Evolutionary conservation across 2,329 filamentous ascomycete genomes (phyloP).

Genomic region (Colletotrichum euphorbiae): DNA sequence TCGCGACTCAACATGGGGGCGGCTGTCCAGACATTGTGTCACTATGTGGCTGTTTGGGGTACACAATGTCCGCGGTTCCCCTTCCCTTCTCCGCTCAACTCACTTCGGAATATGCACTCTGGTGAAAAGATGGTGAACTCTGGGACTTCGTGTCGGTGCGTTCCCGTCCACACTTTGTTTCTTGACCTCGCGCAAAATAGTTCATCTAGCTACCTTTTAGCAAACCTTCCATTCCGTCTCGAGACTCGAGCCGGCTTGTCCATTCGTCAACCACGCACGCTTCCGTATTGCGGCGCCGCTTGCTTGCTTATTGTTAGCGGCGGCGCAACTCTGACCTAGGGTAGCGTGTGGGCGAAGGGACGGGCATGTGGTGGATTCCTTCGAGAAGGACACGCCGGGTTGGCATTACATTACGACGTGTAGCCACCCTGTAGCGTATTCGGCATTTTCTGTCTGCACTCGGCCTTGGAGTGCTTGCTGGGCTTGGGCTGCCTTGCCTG

Average conservation of each 20-base stretch:
- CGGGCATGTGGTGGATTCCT: conserved; percentile 13
- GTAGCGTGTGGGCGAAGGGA: neutral
- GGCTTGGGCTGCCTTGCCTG: neutral
- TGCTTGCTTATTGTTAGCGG: neutral
- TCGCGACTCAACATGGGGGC: too few relatives aligned
- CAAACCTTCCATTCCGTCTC: conserved; percentile 22
- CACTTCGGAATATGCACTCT: conserved; percentile 3
- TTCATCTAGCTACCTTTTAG: neutral
- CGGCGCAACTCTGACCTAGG: neutral
- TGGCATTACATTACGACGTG: conserved; percentile 15
- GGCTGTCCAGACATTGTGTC: too few relatives aligned
- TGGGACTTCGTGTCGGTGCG: conserved; percentile 26
- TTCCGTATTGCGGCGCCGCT: conserved; percentile 6
- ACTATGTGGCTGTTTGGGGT: neutral
- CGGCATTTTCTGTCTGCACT: neutral
- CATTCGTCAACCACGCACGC: conserved; percentile 19
- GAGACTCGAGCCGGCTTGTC: neutral
- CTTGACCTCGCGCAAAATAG: neutral
- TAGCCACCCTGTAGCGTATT: conserved; percentile 2
- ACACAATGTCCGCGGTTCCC: conserved; percentile 3
- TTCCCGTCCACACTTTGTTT: conserved; percentile 19
- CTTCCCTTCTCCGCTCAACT: neutral
- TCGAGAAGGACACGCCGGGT: conserved; percentile 10
- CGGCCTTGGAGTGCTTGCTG: conserved; percentile 6
- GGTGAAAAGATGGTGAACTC: neutral